Evolutionary conservation across 208 protist genomes (phyloP), one percentile per base, ranked within the genome.

Genomic region (Trypanosoma melophagium): DNA sequence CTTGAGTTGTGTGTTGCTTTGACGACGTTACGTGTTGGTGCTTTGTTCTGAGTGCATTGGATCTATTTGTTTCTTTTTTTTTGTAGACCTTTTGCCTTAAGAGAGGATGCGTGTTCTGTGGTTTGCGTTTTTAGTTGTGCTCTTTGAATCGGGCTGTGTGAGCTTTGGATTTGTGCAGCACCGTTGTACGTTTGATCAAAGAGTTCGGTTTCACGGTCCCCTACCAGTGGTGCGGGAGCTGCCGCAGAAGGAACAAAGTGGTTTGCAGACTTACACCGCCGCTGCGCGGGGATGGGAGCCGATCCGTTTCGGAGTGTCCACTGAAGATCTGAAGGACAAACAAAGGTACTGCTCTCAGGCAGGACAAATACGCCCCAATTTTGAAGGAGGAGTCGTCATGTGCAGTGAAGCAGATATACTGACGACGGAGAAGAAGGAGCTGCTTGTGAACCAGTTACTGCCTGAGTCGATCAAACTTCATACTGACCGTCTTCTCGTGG

Each of bases 371-470:
- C 49, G 69, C 1, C 55, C 62, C 0, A 53, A 83, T 59, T 77
- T 78, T 28, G 7, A 25, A 0, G 79, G 72, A 31, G 38, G 5
- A 22, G 66, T 12, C 12, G 51, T 72, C 8, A 58, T 14, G 14
- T 91, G 85, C 66, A 42, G 24, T 24, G 25, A 5, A 4, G 49
- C 24, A 9, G 58, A 80, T 60, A 35, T 90, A 22, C 70, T 90
- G 25, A 86, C 81, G 1, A 44, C 38, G 3, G 71, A 21, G 16
- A 74, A 74, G 53, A 63, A 61, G 38, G 10, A 51, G 2, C 7
- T 74, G 35, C 35, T 74, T 8, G 4, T 69, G 4, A 52, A 69
- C 52, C 3, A 50, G 3, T 17, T 69, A 16, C 16, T 74, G 22
- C 69, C 69, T 19, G 25, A 40, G 4, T 31, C 61, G 8, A 74